These are phyloP conservation scores for Penicillium sumatraense DNA, from an alignment of 2,329 filamentous ascomycete species.

Conservation along the genomic window DNA sequence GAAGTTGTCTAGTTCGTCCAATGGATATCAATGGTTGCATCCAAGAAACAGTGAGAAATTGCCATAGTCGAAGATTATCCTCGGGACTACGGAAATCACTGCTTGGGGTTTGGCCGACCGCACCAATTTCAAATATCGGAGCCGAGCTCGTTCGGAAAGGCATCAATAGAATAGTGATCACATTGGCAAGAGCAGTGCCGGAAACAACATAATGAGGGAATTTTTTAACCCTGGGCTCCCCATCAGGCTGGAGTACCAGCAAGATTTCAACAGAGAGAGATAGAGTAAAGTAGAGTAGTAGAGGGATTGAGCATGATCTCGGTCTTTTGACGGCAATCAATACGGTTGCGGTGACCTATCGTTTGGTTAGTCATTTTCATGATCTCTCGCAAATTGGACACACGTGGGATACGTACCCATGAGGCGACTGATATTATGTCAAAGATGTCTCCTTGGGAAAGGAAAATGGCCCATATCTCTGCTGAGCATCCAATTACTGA, in stretches of 20 bases:
- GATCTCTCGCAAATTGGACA: too few species aligned
- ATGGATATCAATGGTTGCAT: slow-evolving; percentile 72
- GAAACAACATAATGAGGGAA: slow-evolving; percentile 37
- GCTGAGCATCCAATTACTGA: slow-evolving; percentile 43
- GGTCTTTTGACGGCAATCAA: slow-evolving; percentile 46
- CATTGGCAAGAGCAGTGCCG: slow-evolving; percentile 50
- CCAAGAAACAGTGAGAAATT: slow-evolving; percentile 86
- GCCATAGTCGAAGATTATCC: slow-evolving; percentile 77
- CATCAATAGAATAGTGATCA: slow-evolving; percentile 67
- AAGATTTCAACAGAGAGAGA: slow-evolving; percentile 41
- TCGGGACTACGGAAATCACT: slow-evolving; percentile 72
- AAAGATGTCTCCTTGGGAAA: slow-evolving; percentile 16
- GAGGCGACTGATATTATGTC: slow-evolving; percentile 37
- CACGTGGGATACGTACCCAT: slow-evolving; percentile 43
- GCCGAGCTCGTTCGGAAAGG: slow-evolving; percentile 67
- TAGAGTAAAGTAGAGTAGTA: slow-evolving; percentile 41
- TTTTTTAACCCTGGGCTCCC: slow-evolving; percentile 11
- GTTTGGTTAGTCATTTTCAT: slow-evolving; percentile 21
- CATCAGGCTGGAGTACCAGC: slow-evolving; percentile 31
- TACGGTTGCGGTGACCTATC: slow-evolving; percentile 39
- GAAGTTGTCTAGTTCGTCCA: slow-evolving; percentile 67
- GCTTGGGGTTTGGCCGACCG: slow-evolving; percentile 60
- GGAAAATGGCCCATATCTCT: slow-evolving; percentile 35
- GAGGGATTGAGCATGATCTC: slow-evolving; percentile 44
- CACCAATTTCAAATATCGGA: slow-evolving; percentile 62